Base-by-base conservation (phyloP, 75 land plant genomes). In the Sequoia sempervirens region DNA sequence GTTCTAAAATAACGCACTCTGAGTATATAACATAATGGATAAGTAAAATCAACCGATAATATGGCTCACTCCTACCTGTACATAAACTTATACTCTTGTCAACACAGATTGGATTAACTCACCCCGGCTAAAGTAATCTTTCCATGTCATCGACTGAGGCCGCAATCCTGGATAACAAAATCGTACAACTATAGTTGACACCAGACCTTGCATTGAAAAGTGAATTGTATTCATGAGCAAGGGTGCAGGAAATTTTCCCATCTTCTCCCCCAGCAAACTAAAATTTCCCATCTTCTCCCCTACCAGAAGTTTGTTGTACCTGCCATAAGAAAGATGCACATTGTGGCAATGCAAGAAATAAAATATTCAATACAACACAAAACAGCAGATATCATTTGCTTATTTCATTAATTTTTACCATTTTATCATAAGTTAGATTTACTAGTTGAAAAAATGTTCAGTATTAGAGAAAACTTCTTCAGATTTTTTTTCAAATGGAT, bases 221-320 rank as follows among this genome's bases (percentile, higher is more conserved):
- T 98, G 99, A 72, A 98, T 83, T 30, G 99, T 91, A 84, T 96
- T 98, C 99, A 98, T 98, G 86, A 98, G 82, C 68, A 98, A 89
- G 15, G 99, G 99, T 80, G 99, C 99, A 40, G 99, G 99, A 83
- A 98, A 98, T 68, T 91, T 93, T 41, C 99, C 95, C 85, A 93
- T 66, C 56, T 94, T 82, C 80, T 93, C 93, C 84, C 99, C 99
- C 76, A 98, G 84, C 50, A 98, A 82, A 43, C 89, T 83, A 84
- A 90, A 92, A 52, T 93, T 93, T 70, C 92, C 92, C 86, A 93
- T 93, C 68, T 15, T 47, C 86, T 70, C 82, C 47, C 82, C 82
- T 36, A 81, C 61, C 82, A 81, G 18, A 32, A 81, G 40, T 54
- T 90, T 90, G 76, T 90, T 90, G 56, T 90, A 90, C 73, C 91